Base-by-base conservation (phyloP, 2,329 filamentous ascomycete genomes). In the Chaetomium sp. region DNA sequence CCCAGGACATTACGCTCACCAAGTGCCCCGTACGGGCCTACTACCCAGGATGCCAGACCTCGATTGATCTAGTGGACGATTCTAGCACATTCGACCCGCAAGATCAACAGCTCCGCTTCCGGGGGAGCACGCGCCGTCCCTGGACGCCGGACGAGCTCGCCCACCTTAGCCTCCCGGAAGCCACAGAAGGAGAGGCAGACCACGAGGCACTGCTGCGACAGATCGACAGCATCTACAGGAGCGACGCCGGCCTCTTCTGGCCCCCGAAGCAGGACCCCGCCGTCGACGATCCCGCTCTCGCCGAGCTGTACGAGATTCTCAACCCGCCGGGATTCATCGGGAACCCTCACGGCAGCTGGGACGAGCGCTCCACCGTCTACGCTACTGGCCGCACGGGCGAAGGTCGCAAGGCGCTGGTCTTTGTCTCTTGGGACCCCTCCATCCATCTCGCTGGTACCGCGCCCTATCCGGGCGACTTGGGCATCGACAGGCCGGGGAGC, bases 11-110 rank as follows among this genome's bases (percentile, higher is more conserved):
- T 57, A 82, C 83, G 6, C 77, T 86, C 10, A 79, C 81, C 45
- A 81, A 83, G 60, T 87, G 83, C 12, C 82, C 82, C 51, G 74
- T 87, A 53, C 80, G 83, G 27, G 78, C 80, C 3, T 90, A 90
- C 72, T 80, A 84, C 58, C 73, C 79, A 13, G 77, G 79, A 1
- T 82, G 81, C 66, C 79, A 78, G 25, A 79, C 86, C 0, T 89
- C 86, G 69, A 61, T 90, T 5, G 87, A 90, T 68, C 72, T 90
- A 0, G 82, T 88, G 6, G 80, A 87, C 66, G 81, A 85, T 66
- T 75, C 81, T 3, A 57, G 73, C 35, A 67, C 72, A 1, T 64
- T 68, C 2, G 69, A 74, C n/a, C 66, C 73, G 4, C 76, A 75
- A 58, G 66, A 77, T 21, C 74, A 86, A 13, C 79, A 82, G 4